A percentile compares a stretch with the other conserved stretches of the same genome.
phyloP scores from a whole-genome alignment of 805 yeast species.

The Yamadazyma paraphyllophila region DNA sequence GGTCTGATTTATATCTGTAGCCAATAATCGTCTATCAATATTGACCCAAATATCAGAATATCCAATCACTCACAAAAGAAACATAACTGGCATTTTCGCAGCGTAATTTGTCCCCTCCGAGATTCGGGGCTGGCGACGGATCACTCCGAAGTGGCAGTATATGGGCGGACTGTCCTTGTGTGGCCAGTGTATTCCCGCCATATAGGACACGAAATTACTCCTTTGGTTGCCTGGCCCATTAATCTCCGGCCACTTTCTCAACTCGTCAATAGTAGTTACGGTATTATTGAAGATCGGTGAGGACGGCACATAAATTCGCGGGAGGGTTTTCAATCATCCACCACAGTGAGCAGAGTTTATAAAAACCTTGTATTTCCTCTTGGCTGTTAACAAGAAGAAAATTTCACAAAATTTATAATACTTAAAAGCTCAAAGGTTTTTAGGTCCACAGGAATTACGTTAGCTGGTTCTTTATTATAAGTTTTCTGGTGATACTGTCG shows the following conservation, averaged over 20 bases:
- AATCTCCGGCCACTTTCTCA: no score
- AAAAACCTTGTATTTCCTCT: slow-evolving; percentile 3
- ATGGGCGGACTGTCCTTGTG: neutral
- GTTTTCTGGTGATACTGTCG: neutral
- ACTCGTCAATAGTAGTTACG: no score
- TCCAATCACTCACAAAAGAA: slow-evolving; percentile 5
- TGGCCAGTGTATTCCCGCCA: neutral
- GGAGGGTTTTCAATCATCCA: neutral
- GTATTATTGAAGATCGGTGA: slow-evolving; percentile 2
- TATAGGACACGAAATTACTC: no score
- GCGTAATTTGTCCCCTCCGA: slow-evolving; percentile 4
- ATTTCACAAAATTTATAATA: neutral
- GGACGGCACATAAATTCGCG: slow-evolving; percentile 5
- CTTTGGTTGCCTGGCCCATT: no score
- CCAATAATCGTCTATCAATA: neutral
- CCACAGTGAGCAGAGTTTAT: slow-evolving; percentile 4
- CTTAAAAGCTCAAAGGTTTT: no score
- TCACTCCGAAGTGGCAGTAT: neutral
- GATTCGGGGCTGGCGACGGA: neutral
- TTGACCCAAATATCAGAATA: neutral
- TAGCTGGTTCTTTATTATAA: no score
- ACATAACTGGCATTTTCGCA: slow-evolving; percentile 8
- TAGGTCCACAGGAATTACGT: no score
- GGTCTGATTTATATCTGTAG: neutral
- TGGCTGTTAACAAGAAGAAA: neutral